phyloP scores from a whole-genome alignment of 768 basidiomycete genomes.

The Tricholomella constricta region DNA sequence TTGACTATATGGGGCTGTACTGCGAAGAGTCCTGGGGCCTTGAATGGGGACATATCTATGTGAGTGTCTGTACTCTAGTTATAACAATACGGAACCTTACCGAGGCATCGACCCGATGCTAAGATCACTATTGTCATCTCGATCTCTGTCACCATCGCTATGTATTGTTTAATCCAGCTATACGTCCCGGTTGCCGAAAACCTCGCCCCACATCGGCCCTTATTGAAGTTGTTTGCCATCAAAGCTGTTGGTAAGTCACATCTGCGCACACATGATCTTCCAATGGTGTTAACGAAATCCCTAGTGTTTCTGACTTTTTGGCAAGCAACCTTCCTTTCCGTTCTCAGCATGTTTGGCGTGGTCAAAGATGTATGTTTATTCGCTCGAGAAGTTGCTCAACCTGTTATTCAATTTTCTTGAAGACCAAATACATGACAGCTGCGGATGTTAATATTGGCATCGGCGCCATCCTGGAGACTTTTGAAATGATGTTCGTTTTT shows the following conservation, averaged over 20 bases:
- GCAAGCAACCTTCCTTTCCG: constrained; percentile 64
- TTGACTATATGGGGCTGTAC: constrained; percentile 67
- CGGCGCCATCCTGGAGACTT: constrained; percentile 64
- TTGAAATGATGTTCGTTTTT: constrained; percentile 70
- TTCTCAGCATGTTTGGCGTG: constrained; percentile 57
- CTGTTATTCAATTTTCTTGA: background rate
- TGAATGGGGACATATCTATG: constrained; percentile 70
- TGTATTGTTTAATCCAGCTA: constrained; percentile 78
- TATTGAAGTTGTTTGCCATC: constrained; percentile 69
- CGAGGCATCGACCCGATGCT: background rate
- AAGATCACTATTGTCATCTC: constrained; percentile 65
- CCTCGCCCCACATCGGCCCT: constrained; percentile 58
- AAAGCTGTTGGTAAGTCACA: constrained; percentile 65
- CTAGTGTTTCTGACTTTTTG: constrained; percentile 76
- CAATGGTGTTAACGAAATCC: background rate
- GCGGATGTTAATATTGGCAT: constrained; percentile 74
- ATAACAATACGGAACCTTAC: background rate
- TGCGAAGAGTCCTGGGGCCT: constrained; percentile 73
- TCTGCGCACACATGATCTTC: background rate
- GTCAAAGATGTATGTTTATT: constrained; percentile 57
- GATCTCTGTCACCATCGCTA: constrained; percentile 71
- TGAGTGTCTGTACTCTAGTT: constrained; percentile 27
- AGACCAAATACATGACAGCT: constrained; percentile 72
- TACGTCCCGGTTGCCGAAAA: constrained; percentile 58
- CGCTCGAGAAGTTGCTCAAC: background rate